Base-by-base conservation (phyloP, 805 yeast genomes). In the Jamesozyma spencerorum region DNA sequence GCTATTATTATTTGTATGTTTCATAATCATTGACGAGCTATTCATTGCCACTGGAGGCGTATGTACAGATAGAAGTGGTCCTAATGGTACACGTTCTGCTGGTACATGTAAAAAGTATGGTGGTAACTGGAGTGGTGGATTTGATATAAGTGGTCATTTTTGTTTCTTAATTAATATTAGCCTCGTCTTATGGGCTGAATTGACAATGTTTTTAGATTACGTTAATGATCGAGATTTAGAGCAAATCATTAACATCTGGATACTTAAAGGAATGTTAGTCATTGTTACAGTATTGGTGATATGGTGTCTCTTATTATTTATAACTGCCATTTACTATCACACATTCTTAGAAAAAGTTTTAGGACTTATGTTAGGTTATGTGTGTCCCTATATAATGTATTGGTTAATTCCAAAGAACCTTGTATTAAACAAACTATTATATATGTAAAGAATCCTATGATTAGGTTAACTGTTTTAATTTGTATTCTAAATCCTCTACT, bases 281-380 rank as follows among this genome's bases (percentile, higher is more conserved):
- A 38, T 43, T 3, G 5, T 54, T 1, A 11, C 38, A 7, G 47
- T 54, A 1, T 45, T 68, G 14, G n/a, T 40, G 2, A 43, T 58
- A 2, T 85, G 90, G 80, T 77, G 81, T 77, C 36, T 46, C 14
- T 39, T 66, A 30, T 65, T 87, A 26, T 61, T 80, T 15, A 75
- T 85, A 69, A 90, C 97, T 1, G 73, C 87, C 36, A 65, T 81
- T 12, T 84, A 85, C 58, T 90, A 87, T 68, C 97, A 90, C 61
- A 77, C 92, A 1, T 54, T 81, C 10, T 40, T 62, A 2, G 97
- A 90, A 56, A 87, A 87, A 54, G 42, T 83, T 1, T 65, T 75
- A 19, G 96, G 96, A 0, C 63, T 83, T 34, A 8, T 68, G 2
- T 72, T 81, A 66, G 86, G 92, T 2, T 75, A 72, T 57, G 38